Evolutionary conservation across 2,329 filamentous ascomycete genomes (phyloP), one percentile per base, ranked within the genome.

Genomic region (Phialocephala subalpina): DNA sequence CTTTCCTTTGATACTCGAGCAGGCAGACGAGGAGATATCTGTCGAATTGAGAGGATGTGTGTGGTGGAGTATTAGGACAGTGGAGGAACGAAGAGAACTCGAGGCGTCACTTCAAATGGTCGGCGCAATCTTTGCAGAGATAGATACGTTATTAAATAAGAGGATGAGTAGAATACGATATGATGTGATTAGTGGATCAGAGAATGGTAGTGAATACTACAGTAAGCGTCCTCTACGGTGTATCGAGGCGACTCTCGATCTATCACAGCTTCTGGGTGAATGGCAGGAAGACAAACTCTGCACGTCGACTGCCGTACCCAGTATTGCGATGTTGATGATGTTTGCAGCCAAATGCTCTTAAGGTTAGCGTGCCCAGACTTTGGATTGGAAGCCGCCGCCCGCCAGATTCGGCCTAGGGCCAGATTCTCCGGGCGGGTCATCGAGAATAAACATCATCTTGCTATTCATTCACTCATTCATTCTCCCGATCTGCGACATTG

Each of bases 71-170:
- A 33, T 12, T 33, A 33, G 29, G 29, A 33, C 9, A 33, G 29
- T 11, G 14, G 18, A 29, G 22, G 18, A 52, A 53, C 16, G 22
- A 33, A n/a, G 22, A 29, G 12, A 18, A 27, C 7, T 29, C 25
- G 49, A 53, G 27, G 22, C 14, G 25, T 53, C 49, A 53, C 49
- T 53, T 53, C 12, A 29, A 22, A 53, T 29, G 25, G 49, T 11
- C 12, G 49, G 49, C 49, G 49, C 49, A 53, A 53, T 29, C 25
- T n/a, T 27, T 33, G 49, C 29, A 53, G 49, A 53, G 45, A 49
- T 20, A 20, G 45, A 12, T 33, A 33, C 29, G 29, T 22, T 29
- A 53, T 53, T 29, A 53, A 52, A 18, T 27, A 52, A 16, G 25
- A 53, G 20, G 9, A 49, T 7, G 22, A 53, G 11, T 53, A 53